Conservation (phyloP, 1,284 basidiomycete genomes). For the Ustilago bromivora region DNA sequence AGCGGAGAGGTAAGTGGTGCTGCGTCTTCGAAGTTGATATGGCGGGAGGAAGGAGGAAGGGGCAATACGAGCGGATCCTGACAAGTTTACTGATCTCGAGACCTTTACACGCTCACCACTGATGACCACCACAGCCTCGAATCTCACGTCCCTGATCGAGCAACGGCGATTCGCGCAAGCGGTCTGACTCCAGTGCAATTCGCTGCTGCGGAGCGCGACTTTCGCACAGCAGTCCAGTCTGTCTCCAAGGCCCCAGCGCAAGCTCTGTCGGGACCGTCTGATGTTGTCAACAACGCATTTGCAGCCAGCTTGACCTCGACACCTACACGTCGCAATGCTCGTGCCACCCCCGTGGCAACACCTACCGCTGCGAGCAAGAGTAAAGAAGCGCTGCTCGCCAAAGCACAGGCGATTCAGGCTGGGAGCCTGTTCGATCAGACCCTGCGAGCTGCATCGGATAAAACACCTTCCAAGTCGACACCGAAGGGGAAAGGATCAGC, state of each 20-base stretch:
- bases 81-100: neutral
- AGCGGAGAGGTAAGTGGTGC: slow-evolving; percentile 41
- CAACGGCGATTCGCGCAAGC: slow-evolving; percentile 35
- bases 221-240: slow-evolving; percentile 39
- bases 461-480: neutral
- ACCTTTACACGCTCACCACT: neutral
- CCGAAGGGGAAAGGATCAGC: slow-evolving; percentile 1
- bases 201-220: slow-evolving; percentile 43
- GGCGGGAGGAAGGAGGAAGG: too few relatives aligned
- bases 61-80: neutral
- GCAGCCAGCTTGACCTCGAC: slow-evolving; percentile 20
- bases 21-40: neutral
- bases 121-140: slow-evolving; percentile 27
- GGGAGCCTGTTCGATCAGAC: slow-evolving; percentile 47
- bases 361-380: slow-evolving; percentile 19
- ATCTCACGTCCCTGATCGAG: slow-evolving; percentile 21
- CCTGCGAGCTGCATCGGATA: slow-evolving; percentile 21
- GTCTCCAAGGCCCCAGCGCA: slow-evolving; percentile 32
- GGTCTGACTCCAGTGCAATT: slow-evolving; percentile 46
- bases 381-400: slow-evolving; percentile 45
- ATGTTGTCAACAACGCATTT: slow-evolving; percentile 25
- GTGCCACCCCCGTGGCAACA: slow-evolving; percentile 17
- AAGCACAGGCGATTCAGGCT: slow-evolving; percentile 48
- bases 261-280: slow-evolving; percentile 35
- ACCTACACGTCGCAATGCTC: slow-evolving; percentile 8